Conservation (phyloP, 305 asterid species). For the Salvia sclarea region DNA sequence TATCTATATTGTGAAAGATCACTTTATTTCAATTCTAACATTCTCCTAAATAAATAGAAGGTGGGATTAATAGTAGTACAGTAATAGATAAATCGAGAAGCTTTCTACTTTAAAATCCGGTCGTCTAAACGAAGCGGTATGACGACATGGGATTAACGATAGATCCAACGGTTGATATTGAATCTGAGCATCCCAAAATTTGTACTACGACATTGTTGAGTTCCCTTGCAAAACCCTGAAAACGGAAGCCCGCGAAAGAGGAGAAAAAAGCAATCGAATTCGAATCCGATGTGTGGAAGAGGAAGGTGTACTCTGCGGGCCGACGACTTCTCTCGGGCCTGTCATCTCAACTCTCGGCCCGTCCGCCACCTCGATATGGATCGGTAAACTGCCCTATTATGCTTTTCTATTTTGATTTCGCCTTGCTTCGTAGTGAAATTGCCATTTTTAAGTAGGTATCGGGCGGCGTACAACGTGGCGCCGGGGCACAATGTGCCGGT, state of each 20-base stretch:
- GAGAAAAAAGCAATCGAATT: not conserved
- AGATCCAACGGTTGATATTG: conserved; percentile 22
- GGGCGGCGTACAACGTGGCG: conserved; percentile 75
- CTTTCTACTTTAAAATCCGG: not conserved
- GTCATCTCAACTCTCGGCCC: conserved; percentile 61
- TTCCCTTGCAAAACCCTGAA: conserved; percentile 23
- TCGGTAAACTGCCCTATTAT: conserved; percentile 41
- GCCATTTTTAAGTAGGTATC: conserved; percentile 58
- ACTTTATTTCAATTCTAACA: too few species aligned
- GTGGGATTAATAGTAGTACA: too few species aligned
- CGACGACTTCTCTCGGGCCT: conserved; percentile 66
- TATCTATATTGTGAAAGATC: too few species aligned
- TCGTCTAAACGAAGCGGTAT: not conserved
- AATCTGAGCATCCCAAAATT: not conserved
- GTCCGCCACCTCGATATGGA: conserved; percentile 67
- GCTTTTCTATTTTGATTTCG: too few species aligned
- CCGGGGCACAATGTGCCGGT: conserved; percentile 92
- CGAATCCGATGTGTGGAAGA: conserved; percentile 97
- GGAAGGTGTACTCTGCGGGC: conserved; percentile 75
- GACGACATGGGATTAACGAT: not conserved
- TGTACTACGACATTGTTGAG: conserved; percentile 22
- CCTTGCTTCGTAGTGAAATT: too few species aligned
- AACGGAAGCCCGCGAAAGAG: conserved; percentile 15
- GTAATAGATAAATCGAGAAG: too few species aligned
- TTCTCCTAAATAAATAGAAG: too few species aligned